These are phyloP conservation scores for Apiospora hydei DNA, from an alignment of 2,329 filamentous ascomycete species.

Conservation along the genomic window DNA sequence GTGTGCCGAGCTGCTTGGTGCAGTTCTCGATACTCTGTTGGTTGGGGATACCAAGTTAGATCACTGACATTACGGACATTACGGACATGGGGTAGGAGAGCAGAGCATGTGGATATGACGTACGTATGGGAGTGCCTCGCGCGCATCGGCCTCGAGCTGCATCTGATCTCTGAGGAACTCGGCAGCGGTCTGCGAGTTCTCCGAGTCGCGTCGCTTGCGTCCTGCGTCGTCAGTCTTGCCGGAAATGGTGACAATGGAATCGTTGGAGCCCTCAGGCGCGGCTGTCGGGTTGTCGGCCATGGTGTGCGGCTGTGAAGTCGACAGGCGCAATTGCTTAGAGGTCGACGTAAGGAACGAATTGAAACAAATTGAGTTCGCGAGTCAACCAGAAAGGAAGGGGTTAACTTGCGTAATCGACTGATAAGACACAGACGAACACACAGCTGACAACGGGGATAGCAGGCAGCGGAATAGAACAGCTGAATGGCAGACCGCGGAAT, in stretches of 20 bases:
- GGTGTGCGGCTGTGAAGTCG: background rate
- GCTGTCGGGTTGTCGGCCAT: constrained; percentile 9
- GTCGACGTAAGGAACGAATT: background rate
- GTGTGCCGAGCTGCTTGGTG: constrained; percentile 85
- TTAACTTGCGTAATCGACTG: background rate
- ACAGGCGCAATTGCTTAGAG: background rate
- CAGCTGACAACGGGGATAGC: background rate
- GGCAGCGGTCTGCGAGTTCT: constrained; percentile 75
- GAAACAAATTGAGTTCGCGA: background rate
- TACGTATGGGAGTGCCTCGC: constrained; percentile 93
- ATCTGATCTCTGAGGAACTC: constrained; percentile 90
- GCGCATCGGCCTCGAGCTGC: constrained; percentile 90
- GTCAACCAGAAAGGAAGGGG: background rate
- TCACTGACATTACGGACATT: no score
- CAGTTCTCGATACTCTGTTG: constrained; percentile 88
- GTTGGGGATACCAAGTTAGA: constrained; percentile 11
- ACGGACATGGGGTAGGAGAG: constrained; percentile 31
- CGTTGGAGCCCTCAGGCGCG: background rate
- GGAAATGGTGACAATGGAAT: constrained; percentile 33
- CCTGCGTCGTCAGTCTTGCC: constrained; percentile 30
- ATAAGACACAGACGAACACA: background rate
- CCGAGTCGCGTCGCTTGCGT: constrained; percentile 55
- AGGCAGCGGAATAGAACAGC: background rate
- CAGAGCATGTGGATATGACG: constrained; percentile 38
- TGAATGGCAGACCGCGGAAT: background rate